Base-by-base conservation (phyloP, 2,329 filamentous ascomycete species). In the Xylaria sp. region DNA sequence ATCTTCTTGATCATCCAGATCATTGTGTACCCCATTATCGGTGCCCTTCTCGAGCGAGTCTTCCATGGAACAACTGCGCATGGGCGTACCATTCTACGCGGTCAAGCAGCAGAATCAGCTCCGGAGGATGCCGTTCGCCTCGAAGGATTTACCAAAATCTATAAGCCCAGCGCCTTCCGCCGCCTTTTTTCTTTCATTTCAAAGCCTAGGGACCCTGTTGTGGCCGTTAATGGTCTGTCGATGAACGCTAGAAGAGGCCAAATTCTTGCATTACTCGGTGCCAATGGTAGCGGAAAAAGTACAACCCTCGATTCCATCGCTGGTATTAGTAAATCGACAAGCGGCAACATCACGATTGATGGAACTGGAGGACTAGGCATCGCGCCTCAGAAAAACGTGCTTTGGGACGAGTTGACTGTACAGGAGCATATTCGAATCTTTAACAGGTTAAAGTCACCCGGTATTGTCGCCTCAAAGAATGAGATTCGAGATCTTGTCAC, bases 351-450 rank as follows among this genome's bases (percentile, higher is more conserved):
- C 73, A 88, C 88, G 28, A 90, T 97, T 55, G 90, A 94, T 72
- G 91, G 90, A 0, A 90, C 89, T 10, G 92, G 92, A 10, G 93
- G 93, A 0, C 86, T 98, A 23, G 94, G 94, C 15, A 90, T 97
- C 51, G 95, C 94, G 66, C 94, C 94, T 0, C 94, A 98, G 78
- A 94, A 95, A 84, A 98, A 98, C 75, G 94, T 98, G 6, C 86
- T 98, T 39, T 98, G 94, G 94, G 92, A 95, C 74, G 91, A 94
- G 67, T 82, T 98, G 65, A 97, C 92, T 0, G 94, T 97, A 0
- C 88, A 90, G 75, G 94, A 97, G 79, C 94, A 97, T 76, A 89
- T 97, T 18, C 82, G 83, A 10, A 92, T 97, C 59, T 97, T 97
- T 83, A 95, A 96, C 78, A 85, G 86, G 55, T 85, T 98, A 58